A percentile compares a stretch with the other conserved stretches of the same genome.
phyloP scores from a whole-genome alignment of 306 rosid species.

The Malus orientalis region DNA sequence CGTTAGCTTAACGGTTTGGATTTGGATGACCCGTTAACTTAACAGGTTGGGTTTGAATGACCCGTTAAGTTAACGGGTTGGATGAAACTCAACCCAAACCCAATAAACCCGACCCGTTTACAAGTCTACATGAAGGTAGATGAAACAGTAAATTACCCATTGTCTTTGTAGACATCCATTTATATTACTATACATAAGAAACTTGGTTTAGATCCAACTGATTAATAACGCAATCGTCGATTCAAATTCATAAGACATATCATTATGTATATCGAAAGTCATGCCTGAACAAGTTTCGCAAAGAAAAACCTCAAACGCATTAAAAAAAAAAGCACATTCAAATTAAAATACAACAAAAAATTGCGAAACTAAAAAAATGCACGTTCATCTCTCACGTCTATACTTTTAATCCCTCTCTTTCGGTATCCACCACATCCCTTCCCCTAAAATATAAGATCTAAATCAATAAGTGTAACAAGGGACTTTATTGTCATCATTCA shows the following conservation, averaged over 20 bases:
- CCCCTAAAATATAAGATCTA: conserved; percentile 27
- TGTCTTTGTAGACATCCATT: neutral
- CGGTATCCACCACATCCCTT: conserved; percentile 22
- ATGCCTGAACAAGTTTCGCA: no score
- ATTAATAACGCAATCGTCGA: neutral
- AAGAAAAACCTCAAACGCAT: no score
- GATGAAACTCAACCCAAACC: no score
- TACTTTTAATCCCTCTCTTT: conserved; percentile 7
- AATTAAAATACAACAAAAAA: neutral
- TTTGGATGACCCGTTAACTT: no score
- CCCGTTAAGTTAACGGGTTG: no score
- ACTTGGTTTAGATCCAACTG: neutral
- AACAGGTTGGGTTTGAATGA: no score
- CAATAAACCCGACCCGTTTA: no score
- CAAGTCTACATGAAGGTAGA: neutral
- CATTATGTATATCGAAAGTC: no score
- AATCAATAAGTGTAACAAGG: conserved; percentile 7
- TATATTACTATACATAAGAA: no score
- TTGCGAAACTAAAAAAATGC: neutral
- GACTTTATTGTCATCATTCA: conserved; percentile 35
- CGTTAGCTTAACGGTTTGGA: no score
- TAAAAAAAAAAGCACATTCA: neutral
- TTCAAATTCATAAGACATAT: neutral
- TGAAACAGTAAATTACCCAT: no score
- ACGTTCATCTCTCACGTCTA: conserved; percentile 7